Evolutionary conservation across 306 rosid species (phyloP).

Genomic region (Mimosa pudica): DNA sequence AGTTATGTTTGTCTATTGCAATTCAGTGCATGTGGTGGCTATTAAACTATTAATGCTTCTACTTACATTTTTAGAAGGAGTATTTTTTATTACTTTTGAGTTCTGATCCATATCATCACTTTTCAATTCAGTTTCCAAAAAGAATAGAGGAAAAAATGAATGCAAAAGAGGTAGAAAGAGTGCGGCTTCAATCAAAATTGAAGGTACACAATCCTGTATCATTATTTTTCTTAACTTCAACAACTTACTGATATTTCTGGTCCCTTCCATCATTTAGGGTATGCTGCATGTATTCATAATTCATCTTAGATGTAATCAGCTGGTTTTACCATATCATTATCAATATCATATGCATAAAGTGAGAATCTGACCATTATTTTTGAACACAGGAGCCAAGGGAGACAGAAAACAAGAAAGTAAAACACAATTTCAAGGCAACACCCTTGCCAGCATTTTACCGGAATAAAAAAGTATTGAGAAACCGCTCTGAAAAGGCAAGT

Average conservation of each 20-base stretch:
- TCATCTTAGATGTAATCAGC: conserved; percentile 6
- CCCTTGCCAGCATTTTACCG: conserved; percentile 46
- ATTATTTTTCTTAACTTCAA: neutral
- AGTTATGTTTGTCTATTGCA: neutral
- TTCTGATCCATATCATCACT: conserved; percentile 7
- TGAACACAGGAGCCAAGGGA: conserved; percentile 44
- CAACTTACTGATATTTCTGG: conserved; percentile 9
- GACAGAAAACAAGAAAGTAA: conserved; percentile 32
- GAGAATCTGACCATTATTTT: conserved; percentile 26
- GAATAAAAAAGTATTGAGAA: conserved; percentile 44
- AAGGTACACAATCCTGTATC: conserved; percentile 48
- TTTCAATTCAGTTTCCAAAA: conserved; percentile 35
- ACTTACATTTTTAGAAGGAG: conserved; percentile 7
- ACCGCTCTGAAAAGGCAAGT: conserved; percentile 53
- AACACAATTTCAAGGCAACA: conserved; percentile 50
- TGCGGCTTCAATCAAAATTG: conserved; percentile 50
- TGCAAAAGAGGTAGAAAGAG: conserved; percentile 45
- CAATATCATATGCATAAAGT: neutral
- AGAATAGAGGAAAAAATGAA: conserved; percentile 50
- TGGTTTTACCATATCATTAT: conserved; percentile 1
- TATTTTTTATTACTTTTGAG: conserved; percentile 16
- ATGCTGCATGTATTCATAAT: conserved; percentile 2
- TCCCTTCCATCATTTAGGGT: conserved; percentile 2
- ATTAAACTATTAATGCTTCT: neutral
- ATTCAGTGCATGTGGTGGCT: neutral